Base-by-base conservation (phyloP, 352 stramenopile species). In the Phytophthora pini region DNA sequence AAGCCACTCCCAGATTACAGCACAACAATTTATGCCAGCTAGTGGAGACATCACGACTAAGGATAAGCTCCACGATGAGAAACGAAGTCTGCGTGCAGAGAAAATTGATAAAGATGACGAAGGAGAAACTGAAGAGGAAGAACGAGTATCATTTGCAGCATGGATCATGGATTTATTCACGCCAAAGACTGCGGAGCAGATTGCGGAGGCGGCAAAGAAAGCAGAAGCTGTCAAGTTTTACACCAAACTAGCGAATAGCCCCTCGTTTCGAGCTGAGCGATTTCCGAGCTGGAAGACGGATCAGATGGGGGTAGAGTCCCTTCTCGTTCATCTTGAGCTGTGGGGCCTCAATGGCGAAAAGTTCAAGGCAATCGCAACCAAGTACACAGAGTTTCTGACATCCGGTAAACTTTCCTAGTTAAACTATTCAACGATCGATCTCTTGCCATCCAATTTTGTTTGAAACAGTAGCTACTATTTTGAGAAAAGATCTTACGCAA, bases 351-450 rank as follows among this genome's bases (percentile, higher is more conserved):
- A 46, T 13, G 40, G 17, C n/a, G 40, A 46, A 27, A 27, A 46
- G n/a, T 46, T 46, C 40, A 24, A 46, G 40, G 40, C 40, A 11
- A 46, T 46, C 7, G 40, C 40, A 46, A 46, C 40, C 17, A 46
- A 46, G 40, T 46, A 46, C 40, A 27, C 15, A 1, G 17, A 46
- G 40, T 46, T 26, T 46, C 40, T 46, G 7, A 15, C 2, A 22
- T 13, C 40, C 5, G 40, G 40, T 1, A 22, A 46, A 13, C 40
- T 46, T 46, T 46, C 40, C 5, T 46, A 46, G 20, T 43, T 20
- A 20, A 43, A 22, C 13, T 9, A 10, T 3, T 26, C 31, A 36
- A 34, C 1, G 9, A 34, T 34, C 29, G 29, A 34, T 34, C 24
- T 26, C 24, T 26, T 26, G 24, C 0, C 17, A 20, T 20, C 0